Evolutionary conservation across 768 basidiomycete genomes (phyloP).

Genomic region (Kwoniella newhampshirensis): DNA sequence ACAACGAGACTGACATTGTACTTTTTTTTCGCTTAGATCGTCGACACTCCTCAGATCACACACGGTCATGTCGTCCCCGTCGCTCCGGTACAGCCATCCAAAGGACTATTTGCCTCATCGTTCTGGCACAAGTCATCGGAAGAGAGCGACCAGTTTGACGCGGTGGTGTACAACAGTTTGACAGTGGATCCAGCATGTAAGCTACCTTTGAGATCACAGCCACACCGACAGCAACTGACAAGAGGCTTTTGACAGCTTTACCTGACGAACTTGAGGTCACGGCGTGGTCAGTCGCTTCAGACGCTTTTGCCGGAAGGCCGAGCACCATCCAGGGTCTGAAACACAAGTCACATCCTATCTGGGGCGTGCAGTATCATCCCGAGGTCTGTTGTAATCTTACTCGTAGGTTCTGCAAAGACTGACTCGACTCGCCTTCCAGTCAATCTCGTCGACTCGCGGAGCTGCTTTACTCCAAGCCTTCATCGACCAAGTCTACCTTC

Average conservation of each 20-base stretch:
- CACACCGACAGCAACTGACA: too few species aligned
- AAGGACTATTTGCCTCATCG: constrained; percentile 32
- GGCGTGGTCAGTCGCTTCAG: constrained; percentile 41
- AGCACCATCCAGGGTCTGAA: constrained; percentile 46
- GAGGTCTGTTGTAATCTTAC: constrained; percentile 29
- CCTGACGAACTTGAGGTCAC: constrained; percentile 47
- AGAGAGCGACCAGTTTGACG: constrained; percentile 31
- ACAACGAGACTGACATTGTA: neutral
- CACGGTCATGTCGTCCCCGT: constrained; percentile 53
- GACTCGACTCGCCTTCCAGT: constrained; percentile 15
- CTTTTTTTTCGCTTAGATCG: constrained; percentile 33
- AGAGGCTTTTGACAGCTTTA: constrained; percentile 23
- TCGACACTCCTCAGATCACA: constrained; percentile 47
- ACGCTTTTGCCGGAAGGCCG: constrained; percentile 1
- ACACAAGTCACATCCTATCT: constrained; percentile 42
- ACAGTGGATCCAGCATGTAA: constrained; percentile 43
- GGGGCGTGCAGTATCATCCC: constrained; percentile 53
- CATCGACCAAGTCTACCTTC: constrained; percentile 31
- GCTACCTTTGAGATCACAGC: constrained; percentile 7
- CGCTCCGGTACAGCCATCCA: constrained; percentile 21
- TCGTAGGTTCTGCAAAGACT: neutral
- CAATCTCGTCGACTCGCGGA: constrained; percentile 49
- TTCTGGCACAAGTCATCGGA: constrained; percentile 19
- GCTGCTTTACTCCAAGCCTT: constrained; percentile 39
- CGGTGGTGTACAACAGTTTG: constrained; percentile 52